Conservation (phyloP, 257 asterid species). For the Nicotiana tabacum region DNA sequence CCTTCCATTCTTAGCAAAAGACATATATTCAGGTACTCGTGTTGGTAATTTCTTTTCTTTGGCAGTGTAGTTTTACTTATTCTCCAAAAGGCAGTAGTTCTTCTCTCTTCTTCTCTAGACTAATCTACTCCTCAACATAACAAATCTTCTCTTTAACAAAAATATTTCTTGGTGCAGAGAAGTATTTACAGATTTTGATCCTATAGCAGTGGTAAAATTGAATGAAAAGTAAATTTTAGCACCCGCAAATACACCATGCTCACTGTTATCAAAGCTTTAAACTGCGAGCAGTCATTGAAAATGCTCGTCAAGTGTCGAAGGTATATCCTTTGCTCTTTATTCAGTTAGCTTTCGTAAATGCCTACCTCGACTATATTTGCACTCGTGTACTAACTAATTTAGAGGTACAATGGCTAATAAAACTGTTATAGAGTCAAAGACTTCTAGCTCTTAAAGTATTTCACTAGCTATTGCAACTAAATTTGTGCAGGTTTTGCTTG, state of each 20-base stretch:
- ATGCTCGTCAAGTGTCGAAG: conserved; percentile 82
- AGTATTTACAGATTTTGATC: conserved; percentile 75
- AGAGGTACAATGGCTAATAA: not conserved
- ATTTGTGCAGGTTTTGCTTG: conserved; percentile 13
- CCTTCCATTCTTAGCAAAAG: conserved; percentile 78
- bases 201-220: conserved; percentile 70
- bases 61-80: not conserved
- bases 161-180: conserved; percentile 52
- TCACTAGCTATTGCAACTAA: not conserved
- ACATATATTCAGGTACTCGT: conserved; percentile 55
- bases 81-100: too few species aligned
- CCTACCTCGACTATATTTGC: not conserved
- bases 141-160: not conserved
- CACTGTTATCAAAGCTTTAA: conserved; percentile 72
- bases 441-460: not conserved
- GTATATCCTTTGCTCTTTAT: conserved; percentile 22
- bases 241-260: conserved; percentile 64
- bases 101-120: not conserved
- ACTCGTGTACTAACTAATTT: not conserved
- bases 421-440: too few species aligned
- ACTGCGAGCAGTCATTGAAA: conserved; percentile 78
- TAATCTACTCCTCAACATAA: not conserved
- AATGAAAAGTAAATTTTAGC: conserved; percentile 69
- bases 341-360: not conserved
- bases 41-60: not conserved